phyloP scores from a whole-genome alignment of 257 asterid genomes.

The Linderniella brevidens region DNA sequence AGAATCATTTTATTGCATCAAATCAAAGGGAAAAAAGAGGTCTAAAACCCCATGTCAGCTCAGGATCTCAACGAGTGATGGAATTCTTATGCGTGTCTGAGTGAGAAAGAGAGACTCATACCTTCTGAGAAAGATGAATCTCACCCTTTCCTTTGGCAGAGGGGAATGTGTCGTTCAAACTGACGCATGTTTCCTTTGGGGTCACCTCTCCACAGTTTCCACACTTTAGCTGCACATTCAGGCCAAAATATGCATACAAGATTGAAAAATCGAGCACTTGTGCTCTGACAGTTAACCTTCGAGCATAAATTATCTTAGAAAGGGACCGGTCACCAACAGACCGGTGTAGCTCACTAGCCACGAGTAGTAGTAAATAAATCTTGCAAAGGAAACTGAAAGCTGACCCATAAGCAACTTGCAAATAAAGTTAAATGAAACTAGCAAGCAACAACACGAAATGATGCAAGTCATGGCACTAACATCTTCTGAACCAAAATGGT shows the following conservation, averaged over 20 bases:
- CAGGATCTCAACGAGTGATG: too few relatives aligned
- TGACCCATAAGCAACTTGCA: too few relatives aligned
- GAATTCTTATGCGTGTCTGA: neutral
- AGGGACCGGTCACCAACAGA: neutral
- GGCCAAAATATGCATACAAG: conserved; percentile 1
- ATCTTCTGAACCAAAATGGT: too few relatives aligned
- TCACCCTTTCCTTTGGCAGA: conserved; percentile 34
- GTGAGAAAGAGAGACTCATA: conserved; percentile 6
- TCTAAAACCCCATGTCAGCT: too few relatives aligned
- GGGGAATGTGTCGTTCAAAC: conserved; percentile 38
- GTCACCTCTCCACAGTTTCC: conserved; percentile 59
- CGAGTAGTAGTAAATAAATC: too few relatives aligned
- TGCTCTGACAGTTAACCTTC: too few relatives aligned
- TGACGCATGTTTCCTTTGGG: conserved; percentile 37
- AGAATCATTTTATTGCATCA: too few relatives aligned
- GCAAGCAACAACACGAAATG: too few relatives aligned
- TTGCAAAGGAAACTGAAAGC: too few relatives aligned
- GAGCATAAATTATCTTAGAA: neutral
- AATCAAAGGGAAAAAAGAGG: neutral
- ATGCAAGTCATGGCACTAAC: too few relatives aligned
- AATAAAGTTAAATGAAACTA: too few relatives aligned
- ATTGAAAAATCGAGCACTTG: neutral
- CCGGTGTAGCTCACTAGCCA: too few relatives aligned
- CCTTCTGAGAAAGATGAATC: conserved; percentile 50
- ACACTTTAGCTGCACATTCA: conserved; percentile 39